Evolutionary conservation across 2,329 filamentous ascomycete genomes (phyloP), one percentile per base, ranked within the genome.

Genomic region (Cytospora paraplurivora): DNA sequence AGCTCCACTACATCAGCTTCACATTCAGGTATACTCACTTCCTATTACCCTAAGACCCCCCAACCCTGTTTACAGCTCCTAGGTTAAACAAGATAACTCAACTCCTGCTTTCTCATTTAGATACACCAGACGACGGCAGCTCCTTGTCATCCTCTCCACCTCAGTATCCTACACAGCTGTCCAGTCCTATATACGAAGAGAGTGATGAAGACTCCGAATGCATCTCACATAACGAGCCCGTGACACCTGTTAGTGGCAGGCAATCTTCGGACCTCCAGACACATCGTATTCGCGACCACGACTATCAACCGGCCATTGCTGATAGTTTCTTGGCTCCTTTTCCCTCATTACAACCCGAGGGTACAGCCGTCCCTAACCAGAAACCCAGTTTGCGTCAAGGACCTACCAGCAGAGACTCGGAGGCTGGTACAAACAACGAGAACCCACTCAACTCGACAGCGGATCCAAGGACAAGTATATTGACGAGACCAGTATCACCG

Each of bases 171-270:
- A 78, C 80, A 68, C 82, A 85, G 59, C 74, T 84, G 11, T 75
- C 78, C 67, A 79, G 76, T 66, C 79, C 83, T 61, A 86, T 87
- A 66, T 78, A 81, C 58, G 84, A 87, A 75, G 81, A 82, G 71
- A 81, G 80, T 72, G 84, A 84, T 74, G 85, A 88, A 71, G 64
- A 66, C 15, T 86, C 84, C 10, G 81, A 83, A 67, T 86, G 82
- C 73, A 85, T 88, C 69, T 81, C 81, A 32, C 77, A 79, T 62
- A 82, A 83, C 75, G 86, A 88, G 68, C 86, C 86, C 52, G 78
- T 85, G 63, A 88, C 86, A 27, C 86, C 86, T 55, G 81, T 85
- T 65, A 87, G 85, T 69, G 78, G 77, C 69, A 79, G 82, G 66
- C 81, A 83, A 70, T 85, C 84, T 54, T 81, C 82, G 63, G 82